Base-by-base conservation (phyloP, 768 basidiomycete genomes). In the Naganishia friedmannii region DNA sequence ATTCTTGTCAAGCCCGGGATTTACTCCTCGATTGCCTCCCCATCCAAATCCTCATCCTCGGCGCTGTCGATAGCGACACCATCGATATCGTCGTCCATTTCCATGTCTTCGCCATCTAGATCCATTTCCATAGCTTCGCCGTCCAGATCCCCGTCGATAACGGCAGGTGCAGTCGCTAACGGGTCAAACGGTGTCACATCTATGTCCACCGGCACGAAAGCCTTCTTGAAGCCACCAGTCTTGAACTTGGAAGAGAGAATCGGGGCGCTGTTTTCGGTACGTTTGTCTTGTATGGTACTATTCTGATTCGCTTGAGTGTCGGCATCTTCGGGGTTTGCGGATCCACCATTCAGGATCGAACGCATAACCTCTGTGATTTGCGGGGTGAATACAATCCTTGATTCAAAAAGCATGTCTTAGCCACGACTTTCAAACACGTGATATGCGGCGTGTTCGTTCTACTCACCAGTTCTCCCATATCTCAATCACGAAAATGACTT, bases 391-490 rank as follows among this genome's bases (percentile, higher is more conserved):
- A 97, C 91, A 69, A 98, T 94, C 93, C 81, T 82, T 42, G 2
- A 7, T 17, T 21, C 29, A 37, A 3, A 17, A 6, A 21, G 37
- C 23, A 32, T 10, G 19, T 46, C 23, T 29, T 32, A 39, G 65
- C 32, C 45, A n/a, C 29, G 2, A 29, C 3, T 45, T 10, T 15
- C 60, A 26, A 10, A 13, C 1, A 29, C 23, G 42, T 63, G 9
- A 55, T 37, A n/a, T 51, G 23, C 48, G 12, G 17, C 42, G 42
- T 51, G 19, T 51, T 19, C 26, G 0, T 28, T 0, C 9, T n/a
- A 77, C 81, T 63, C 54, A 82, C 81, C 94, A 95, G 78, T 96
- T 90, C 77, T 97, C 96, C 93, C 96, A 97, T 34, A 97, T 89
- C 76, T 97, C 94, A 6, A 98, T 85, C 21, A 98, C 88, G 9